Evolutionary conservation across 202 grass and related monocot species (phyloP).

Genomic region (Musa balbisiana): DNA sequence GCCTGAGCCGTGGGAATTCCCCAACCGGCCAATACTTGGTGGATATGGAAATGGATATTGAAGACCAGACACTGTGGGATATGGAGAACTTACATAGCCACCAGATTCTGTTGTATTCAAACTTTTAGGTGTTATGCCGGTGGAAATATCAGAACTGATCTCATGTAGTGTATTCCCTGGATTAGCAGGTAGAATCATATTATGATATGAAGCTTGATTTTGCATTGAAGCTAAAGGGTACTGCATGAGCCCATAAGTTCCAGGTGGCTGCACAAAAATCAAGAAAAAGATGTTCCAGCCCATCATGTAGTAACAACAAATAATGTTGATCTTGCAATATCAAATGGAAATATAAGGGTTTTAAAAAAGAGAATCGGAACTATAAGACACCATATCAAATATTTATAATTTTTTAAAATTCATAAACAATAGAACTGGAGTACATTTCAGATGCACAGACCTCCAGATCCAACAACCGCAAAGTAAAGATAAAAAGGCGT

Average conservation of each 20-base stretch:
- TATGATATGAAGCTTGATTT: conserved; percentile 75
- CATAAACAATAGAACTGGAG: neutral
- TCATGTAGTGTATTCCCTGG: conserved; percentile 54
- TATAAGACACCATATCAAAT: neutral
- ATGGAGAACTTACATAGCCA: conserved; percentile 4
- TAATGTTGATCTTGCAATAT: neutral
- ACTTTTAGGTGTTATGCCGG: conserved; percentile 49
- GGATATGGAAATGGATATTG: conserved; percentile 15
- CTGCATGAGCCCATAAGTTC: conserved; percentile 81
- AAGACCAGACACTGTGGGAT: conserved; percentile 6
- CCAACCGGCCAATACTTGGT: conserved; percentile 22
- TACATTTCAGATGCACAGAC: neutral
- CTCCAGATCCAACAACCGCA: neutral
- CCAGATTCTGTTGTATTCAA: conserved; percentile 42
- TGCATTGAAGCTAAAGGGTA: conserved; percentile 85
- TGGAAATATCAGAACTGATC: conserved; percentile 58
- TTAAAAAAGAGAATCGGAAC: neutral
- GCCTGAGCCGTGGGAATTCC: conserved; percentile 37
- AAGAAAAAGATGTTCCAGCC: neutral
- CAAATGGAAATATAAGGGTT: neutral
- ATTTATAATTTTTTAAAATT: neutral
- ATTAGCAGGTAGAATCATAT: conserved; percentile 62
- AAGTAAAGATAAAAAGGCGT: too few species aligned
- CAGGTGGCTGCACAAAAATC: conserved; percentile 47
- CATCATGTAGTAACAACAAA: neutral